These are phyloP conservation scores for Xylaria sp. DNA, from an alignment of 2,329 filamentous ascomycete genomes.

Conservation along the genomic window DNA sequence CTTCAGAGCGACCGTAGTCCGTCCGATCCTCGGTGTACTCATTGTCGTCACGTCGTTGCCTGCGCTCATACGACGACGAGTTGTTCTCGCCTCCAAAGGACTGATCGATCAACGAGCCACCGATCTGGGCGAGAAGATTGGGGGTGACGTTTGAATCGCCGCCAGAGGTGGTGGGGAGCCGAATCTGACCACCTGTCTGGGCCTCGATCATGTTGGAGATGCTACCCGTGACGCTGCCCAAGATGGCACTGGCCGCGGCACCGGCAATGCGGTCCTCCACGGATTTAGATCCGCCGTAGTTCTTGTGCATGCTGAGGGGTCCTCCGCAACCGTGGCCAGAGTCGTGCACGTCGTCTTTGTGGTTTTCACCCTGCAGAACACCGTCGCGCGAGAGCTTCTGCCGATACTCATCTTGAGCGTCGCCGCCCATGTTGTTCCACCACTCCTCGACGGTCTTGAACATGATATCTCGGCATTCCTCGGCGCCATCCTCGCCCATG, in stretches of 20 bases:
- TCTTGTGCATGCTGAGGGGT: conserved; percentile 73
- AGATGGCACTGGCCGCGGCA: conserved; percentile 51
- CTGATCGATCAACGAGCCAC: conserved; percentile 47
- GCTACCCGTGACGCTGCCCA: conserved; percentile 52
- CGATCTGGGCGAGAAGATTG: conserved; percentile 64
- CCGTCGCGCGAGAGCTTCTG: conserved; percentile 72
- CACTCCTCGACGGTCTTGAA: conserved; percentile 75
- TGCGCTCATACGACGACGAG: conserved; percentile 44
- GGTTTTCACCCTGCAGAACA: conserved; percentile 72
- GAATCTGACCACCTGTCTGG: conserved; percentile 38
- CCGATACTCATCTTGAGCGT: conserved; percentile 62
- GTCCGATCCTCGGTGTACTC: conserved; percentile 56
- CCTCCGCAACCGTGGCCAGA: conserved; percentile 76
- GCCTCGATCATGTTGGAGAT: conserved; percentile 43
- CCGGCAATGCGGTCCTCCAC: conserved; percentile 53
- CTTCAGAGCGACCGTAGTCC: conserved; percentile 54
- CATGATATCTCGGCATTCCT: conserved; percentile 69
- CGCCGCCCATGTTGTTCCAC: conserved; percentile 66
- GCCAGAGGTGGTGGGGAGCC: conserved; percentile 17
- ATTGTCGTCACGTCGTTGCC: conserved; percentile 53
- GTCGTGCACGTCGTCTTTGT: conserved; percentile 79
- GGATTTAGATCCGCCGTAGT: conserved; percentile 46
- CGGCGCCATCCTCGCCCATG: conserved; percentile 62
- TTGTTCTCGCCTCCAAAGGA: conserved; percentile 52
- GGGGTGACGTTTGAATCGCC: conserved; percentile 54